Evolutionary conservation across 306 rosid genomes (phyloP).

Genomic region (Ammopiptanthus mongolicus): DNA sequence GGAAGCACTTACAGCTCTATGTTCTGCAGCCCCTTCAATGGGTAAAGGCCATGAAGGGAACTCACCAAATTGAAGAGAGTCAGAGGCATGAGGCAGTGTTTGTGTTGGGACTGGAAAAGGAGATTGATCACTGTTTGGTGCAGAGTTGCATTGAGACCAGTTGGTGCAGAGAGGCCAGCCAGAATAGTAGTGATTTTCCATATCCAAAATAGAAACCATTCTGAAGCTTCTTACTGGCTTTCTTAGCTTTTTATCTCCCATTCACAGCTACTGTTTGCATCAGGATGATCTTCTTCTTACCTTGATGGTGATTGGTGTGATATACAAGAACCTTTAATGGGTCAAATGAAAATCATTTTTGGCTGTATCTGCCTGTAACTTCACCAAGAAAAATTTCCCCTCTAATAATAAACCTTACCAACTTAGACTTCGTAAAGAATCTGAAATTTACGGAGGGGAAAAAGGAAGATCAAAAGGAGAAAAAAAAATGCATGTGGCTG

Average conservation of each 20-base stretch:
- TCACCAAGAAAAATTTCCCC: constrained; percentile 27
- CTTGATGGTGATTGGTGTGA: constrained; percentile 58
- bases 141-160: constrained; percentile 22
- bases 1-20: constrained; percentile 58
- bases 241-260: constrained; percentile 42
- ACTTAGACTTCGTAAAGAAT: constrained; percentile 13
- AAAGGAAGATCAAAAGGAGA: neutral
- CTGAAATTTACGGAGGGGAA: neutral
- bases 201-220: constrained; percentile 20
- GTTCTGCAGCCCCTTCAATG: constrained; percentile 30
- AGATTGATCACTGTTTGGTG: constrained; percentile 27
- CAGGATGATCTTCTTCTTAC: constrained; percentile 46
- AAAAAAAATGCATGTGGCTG: neutral
- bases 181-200: constrained; percentile 54
- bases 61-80: constrained; percentile 42
- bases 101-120: constrained; percentile 41
- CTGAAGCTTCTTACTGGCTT: constrained; percentile 6
- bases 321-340: constrained; percentile 43
- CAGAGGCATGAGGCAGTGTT: constrained; percentile 31
- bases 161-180: constrained; percentile 30
- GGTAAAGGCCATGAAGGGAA: constrained; percentile 45
- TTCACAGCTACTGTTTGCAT: constrained; percentile 35
- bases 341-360: constrained; percentile 59
- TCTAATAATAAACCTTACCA: constrained; percentile 25
- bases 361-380: constrained; percentile 55